Evolutionary conservation across 495 filamentous ascomycete species (phyloP).

Genomic region (Polyplosphaeria fusca): DNA sequence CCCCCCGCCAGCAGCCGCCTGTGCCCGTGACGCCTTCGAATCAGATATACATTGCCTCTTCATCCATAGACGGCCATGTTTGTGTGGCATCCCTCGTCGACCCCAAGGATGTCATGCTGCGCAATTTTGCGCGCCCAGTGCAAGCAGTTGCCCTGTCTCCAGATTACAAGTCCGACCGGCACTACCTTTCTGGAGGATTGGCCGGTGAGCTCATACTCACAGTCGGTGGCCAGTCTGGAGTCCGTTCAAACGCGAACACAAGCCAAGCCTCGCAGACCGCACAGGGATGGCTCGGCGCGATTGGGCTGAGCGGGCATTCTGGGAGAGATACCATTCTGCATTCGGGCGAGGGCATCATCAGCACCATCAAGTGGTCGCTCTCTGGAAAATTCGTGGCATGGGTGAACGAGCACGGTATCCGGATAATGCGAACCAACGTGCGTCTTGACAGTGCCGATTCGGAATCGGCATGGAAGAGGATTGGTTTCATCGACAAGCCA

Average conservation of each 20-base stretch:
- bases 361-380: constrained; percentile 85
- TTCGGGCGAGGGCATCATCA: constrained; percentile 87
- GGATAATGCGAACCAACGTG: constrained; percentile 90
- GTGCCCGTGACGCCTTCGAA: constrained; percentile 74
- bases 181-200: constrained; percentile 84
- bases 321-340: constrained; percentile 88
- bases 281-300: constrained; percentile 85
- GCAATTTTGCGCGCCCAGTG: constrained; percentile 90
- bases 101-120: constrained; percentile 74
- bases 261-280: constrained; percentile 74
- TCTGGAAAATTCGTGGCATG: constrained; percentile 89
- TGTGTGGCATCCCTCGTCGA: constrained; percentile 81
- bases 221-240: constrained; percentile 70
- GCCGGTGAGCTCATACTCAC: constrained; percentile 91
- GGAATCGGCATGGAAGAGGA: constrained; percentile 91
- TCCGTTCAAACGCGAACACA: constrained; percentile 74
- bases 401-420: constrained; percentile 94
- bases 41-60: constrained; percentile 84
- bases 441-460: constrained; percentile 71
- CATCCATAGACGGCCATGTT: constrained; percentile 93
- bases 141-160: constrained; percentile 88
- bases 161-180: constrained; percentile 82
- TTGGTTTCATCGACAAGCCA: constrained; percentile 84
- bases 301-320: constrained; percentile 71
- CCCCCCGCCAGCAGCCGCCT: constrained; percentile 46